phyloP scores from a whole-genome alignment of 116 monocot genomes.

The Thalassia testudinum region DNA sequence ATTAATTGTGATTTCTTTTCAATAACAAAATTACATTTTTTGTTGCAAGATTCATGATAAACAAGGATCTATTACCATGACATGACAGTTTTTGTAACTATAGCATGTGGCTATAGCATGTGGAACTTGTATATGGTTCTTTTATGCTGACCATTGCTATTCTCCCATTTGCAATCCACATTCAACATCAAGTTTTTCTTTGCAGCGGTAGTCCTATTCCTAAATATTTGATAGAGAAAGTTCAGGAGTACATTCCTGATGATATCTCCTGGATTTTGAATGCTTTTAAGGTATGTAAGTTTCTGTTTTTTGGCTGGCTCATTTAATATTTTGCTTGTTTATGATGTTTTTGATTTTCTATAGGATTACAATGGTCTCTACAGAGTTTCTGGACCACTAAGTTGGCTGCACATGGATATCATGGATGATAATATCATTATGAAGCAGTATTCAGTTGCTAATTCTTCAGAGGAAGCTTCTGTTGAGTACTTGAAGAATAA shows the following conservation, averaged over 20 bases:
- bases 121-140: no score
- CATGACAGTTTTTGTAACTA: no score
- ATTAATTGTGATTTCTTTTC: no score
- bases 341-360: no score
- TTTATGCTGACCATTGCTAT: background rate
- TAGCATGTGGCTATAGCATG: no score
- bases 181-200: no score
- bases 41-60: no score
- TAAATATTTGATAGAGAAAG: constrained; percentile 44
- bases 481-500: constrained; percentile 8
- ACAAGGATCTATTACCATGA: no score
- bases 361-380: constrained; percentile 34
- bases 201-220: constrained; percentile 91
- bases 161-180: background rate
- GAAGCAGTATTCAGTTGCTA: constrained; percentile 22
- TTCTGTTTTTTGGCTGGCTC: constrained; percentile 4
- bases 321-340: constrained; percentile 6
- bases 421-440: constrained; percentile 95
- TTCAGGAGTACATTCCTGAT: constrained; percentile 68
- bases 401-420: constrained; percentile 89
- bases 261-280: constrained; percentile 38
- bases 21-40: no score
- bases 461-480: constrained; percentile 12
- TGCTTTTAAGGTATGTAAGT: constrained; percentile 34
- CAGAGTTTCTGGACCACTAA: constrained; percentile 21